phyloP scores from a whole-genome alignment of 768 basidiomycete genomes.

The Boletus insuetus region DNA sequence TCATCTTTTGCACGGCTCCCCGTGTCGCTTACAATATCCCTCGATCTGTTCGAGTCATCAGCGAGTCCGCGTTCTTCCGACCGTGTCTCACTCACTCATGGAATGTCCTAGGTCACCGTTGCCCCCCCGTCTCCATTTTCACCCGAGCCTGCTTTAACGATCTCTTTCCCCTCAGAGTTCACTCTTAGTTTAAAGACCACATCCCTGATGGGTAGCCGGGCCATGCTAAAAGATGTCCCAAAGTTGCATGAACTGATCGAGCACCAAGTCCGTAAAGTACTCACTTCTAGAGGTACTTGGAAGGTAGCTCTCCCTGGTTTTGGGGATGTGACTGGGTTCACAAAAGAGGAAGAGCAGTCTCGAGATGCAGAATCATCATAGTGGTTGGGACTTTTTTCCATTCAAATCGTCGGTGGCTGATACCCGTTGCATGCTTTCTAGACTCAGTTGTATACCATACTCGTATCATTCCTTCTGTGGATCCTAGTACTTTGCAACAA shows the following conservation, averaged over 20 bases:
- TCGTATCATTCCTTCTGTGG: not conserved
- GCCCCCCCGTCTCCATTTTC: slow-evolving; percentile 56
- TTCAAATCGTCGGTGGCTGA: not conserved
- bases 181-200: slow-evolving; percentile 82
- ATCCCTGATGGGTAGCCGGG: slow-evolving; percentile 91
- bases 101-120: slow-evolving; percentile 50
- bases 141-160: slow-evolving; percentile 56
- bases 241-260: slow-evolving; percentile 95
- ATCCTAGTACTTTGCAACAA: not conserved
- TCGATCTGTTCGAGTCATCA: slow-evolving; percentile 69
- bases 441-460: slow-evolving; percentile 5
- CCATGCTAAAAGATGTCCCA: slow-evolving; percentile 96
- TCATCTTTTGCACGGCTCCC: slow-evolving; percentile 80
- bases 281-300: slow-evolving; percentile 62
- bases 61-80: slow-evolving; percentile 37
- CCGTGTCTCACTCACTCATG: not conserved
- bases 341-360: slow-evolving; percentile 29
- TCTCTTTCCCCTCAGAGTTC: slow-evolving; percentile 84
- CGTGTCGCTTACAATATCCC: slow-evolving; percentile 74
- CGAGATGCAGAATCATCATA: not conserved
- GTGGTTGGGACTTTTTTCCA: not conserved
- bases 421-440: slow-evolving; percentile 1
- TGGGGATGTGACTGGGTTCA: slow-evolving; percentile 30
- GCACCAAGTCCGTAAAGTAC: slow-evolving; percentile 69
- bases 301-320: slow-evolving; percentile 68